These are phyloP conservation scores for Tuctoria greenei DNA, from an alignment of 176 grass and related monocot genomes.

Conservation along the genomic window DNA sequence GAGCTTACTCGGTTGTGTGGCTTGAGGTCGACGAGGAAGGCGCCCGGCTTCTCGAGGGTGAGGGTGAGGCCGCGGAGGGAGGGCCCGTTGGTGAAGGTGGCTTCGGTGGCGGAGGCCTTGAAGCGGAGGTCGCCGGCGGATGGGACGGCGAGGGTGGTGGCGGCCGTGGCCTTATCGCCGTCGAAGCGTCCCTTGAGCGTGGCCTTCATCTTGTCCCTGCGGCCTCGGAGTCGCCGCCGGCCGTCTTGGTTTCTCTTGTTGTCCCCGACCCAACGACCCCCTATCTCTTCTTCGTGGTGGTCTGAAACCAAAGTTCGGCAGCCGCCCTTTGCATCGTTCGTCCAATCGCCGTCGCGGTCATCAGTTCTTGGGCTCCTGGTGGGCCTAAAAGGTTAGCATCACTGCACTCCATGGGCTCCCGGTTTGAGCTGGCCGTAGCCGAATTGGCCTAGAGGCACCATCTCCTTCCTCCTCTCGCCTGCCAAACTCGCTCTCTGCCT, in stretches of 20 bases:
- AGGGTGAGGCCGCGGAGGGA: slow-evolving; percentile 72
- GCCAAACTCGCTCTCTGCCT: no score
- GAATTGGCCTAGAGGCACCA: no score
- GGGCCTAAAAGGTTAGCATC: neutral
- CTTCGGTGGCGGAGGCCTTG: slow-evolving; percentile 75
- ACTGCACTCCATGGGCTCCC: no score
- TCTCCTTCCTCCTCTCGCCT: no score
- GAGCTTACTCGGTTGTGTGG: slow-evolving; percentile 47
- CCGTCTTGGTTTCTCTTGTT: neutral
- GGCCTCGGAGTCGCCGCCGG: neutral
- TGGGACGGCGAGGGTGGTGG: slow-evolving; percentile 40
- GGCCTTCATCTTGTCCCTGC: slow-evolving; percentile 53
- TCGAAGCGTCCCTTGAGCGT: slow-evolving; percentile 80
- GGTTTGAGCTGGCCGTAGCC: no score
- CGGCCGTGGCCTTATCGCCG: slow-evolving; percentile 58
- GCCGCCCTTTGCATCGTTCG: neutral
- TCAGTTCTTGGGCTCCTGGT: neutral
- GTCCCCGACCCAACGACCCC: neutral
- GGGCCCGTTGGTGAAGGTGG: slow-evolving; percentile 68
- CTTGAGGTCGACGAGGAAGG: slow-evolving; percentile 82
- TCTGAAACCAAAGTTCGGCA: no score
- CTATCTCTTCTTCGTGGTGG: neutral
- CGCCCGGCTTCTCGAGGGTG: slow-evolving; percentile 82
- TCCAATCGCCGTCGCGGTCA: neutral
- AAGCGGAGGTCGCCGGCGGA: slow-evolving; percentile 69